Evolutionary conservation across 768 basidiomycete genomes (phyloP).

Genomic region (Leucocoprinus leucothites): DNA sequence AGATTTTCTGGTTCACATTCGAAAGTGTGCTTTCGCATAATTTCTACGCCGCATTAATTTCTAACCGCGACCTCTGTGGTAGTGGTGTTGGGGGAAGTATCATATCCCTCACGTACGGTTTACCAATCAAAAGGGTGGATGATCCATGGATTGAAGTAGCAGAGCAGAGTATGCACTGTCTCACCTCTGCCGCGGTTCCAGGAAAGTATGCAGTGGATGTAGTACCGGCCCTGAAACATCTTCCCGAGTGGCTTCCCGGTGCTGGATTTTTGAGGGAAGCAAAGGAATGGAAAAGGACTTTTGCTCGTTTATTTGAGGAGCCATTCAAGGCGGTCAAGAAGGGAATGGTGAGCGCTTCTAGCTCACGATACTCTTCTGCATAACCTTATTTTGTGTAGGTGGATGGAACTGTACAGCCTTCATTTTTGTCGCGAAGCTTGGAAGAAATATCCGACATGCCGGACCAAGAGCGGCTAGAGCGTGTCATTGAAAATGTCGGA

Average conservation of each 20-base stretch:
- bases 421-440: not conserved
- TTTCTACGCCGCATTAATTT: not conserved
- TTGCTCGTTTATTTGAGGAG: slow-evolving; percentile 27
- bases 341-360: slow-evolving; percentile 14
- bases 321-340: slow-evolving; percentile 25
- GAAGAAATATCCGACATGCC: not conserved
- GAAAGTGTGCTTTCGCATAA: slow-evolving; percentile 3
- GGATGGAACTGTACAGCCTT: not conserved
- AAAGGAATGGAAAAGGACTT: slow-evolving; percentile 30
- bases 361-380: not conserved
- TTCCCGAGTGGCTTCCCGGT: slow-evolving; percentile 57
- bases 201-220: slow-evolving; percentile 35
- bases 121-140: slow-evolving; percentile 11
- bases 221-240: slow-evolving; percentile 28
- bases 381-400: not conserved
- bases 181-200: slow-evolving; percentile 15
- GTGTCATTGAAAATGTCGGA: not conserved
- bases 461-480: not conserved
- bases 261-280: slow-evolving; percentile 50
- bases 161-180: slow-evolving; percentile 19
- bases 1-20: slow-evolving; percentile 5
- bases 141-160: slow-evolving; percentile 29
- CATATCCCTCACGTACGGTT: slow-evolving; percentile 10
- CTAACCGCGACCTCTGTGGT: not conserved
- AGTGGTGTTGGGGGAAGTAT: slow-evolving; percentile 11